Conservation (phyloP, 2,329 filamentous ascomycete genomes). For the Penicillium sp. region DNA sequence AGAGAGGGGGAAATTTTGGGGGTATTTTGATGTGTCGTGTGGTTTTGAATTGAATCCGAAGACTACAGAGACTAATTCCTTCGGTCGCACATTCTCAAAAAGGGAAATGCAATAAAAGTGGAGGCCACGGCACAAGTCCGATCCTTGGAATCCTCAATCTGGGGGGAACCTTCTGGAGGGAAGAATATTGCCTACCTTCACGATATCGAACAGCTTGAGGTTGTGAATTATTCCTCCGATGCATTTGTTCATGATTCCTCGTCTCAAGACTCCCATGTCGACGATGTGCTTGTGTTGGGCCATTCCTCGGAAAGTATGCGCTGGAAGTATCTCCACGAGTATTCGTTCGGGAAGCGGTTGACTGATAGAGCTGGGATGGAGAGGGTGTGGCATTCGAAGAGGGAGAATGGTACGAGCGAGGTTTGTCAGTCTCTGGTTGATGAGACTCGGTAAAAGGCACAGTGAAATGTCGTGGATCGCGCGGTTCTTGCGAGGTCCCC, state of each 20-base stretch:
- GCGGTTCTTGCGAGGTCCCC: conserved; percentile 31
- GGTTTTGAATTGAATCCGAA: not conserved
- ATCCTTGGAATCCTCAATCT: conserved; percentile 20
- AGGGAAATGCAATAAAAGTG: conserved; percentile 8
- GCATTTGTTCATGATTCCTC: conserved; percentile 12
- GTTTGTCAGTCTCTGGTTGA: conserved; percentile 20
- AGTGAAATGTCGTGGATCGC: conserved; percentile 25
- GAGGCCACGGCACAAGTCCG: conserved; percentile 24
- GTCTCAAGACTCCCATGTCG: conserved; percentile 21
- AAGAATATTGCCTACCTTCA: conserved; percentile 17
- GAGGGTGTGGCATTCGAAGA: conserved; percentile 5
- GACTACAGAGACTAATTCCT: not conserved
- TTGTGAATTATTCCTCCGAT: conserved; percentile 25
- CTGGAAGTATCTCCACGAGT: conserved; percentile 16
- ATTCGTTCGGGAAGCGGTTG: conserved; percentile 14
- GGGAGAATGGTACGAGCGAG: conserved; percentile 12
- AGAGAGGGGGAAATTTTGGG: not conserved
- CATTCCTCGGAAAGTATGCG: conserved; percentile 19
- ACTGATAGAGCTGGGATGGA: conserved; percentile 8
- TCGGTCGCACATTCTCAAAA: not conserved
- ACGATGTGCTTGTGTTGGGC: conserved; percentile 15
- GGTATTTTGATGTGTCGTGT: not conserved
- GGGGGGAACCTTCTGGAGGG: conserved; percentile 15
- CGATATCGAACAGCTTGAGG: conserved; percentile 13
- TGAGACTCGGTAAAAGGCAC: conserved; percentile 22